Percentiles rank a stretch among this genome's conserved stretches.
Conservation (phyloP, 164 flowering plant species). For the Macadamia integrifolia region DNA sequence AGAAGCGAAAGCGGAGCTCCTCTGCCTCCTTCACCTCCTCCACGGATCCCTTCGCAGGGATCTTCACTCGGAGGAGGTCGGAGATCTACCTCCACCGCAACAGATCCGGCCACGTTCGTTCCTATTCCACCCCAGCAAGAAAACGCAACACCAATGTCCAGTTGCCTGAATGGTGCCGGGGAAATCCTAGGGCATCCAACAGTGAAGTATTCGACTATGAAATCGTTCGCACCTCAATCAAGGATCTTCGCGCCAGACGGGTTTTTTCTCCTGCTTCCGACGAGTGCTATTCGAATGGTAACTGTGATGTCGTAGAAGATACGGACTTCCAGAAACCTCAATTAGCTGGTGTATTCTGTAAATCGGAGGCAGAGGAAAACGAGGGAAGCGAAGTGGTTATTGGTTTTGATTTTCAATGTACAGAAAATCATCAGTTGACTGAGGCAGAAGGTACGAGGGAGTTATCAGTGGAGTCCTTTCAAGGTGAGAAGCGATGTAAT, state of each 20-base stretch:
- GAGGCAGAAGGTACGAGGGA: not conserved
- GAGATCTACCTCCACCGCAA: conserved; percentile 22
- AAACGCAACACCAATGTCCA: not conserved
- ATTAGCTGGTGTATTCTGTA: no score
- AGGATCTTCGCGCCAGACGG: conserved; percentile 44
- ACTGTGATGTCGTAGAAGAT: not conserved
- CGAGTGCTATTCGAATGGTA: conserved; percentile 3
- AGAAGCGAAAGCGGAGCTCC: conserved; percentile 17
- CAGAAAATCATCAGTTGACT: not conserved
- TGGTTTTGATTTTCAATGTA: no score
- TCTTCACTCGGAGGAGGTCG: conserved; percentile 30
- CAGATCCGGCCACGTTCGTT: conserved; percentile 29
- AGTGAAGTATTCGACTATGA: not conserved
- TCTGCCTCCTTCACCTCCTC: not conserved
- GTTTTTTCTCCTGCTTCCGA: conserved; percentile 31
- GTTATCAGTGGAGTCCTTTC: not conserved
- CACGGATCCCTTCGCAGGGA: conserved; percentile 7
- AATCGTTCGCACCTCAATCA: conserved; percentile 13
- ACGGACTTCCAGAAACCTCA: not conserved
- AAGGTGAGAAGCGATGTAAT: not conserved
- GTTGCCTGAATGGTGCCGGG: not conserved
- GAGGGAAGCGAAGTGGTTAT: no score
- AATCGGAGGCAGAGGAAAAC: no score
- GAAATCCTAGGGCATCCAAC: not conserved
- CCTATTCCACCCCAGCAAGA: conserved; percentile 3